Evolutionary conservation across 768 basidiomycete species (phyloP), one percentile per base, ranked within the genome.

Genomic region (Baorangia bicolor): DNA sequence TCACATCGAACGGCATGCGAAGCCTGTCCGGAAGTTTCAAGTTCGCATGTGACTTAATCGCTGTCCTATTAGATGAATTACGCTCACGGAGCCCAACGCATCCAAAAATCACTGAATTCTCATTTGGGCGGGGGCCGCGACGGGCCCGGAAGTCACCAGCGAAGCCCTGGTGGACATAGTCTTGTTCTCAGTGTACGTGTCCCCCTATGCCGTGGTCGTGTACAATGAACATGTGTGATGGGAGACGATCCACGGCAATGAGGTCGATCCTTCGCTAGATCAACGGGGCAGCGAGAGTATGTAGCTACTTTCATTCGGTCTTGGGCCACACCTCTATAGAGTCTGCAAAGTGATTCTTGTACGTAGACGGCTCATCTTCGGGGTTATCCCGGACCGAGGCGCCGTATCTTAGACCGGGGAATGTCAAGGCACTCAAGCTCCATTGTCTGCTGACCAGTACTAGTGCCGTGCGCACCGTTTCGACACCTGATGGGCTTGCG

Each of bases 371-470:
- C 38, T 39, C 12, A 39, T 39, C n/a, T 41, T 23, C 23, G 21
- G 21, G 21, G 39, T 23, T 21, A 13, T 14, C 8, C 21, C 41
- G 41, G 23, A 10, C 41, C 25, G 41, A 18, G 25, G 25, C 10
- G 16, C 23, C 16, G 21, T 21, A 16, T n/a, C n/a, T n/a, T n/a
- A n/a, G n/a, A n/a, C n/a, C n/a, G n/a, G n/a, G n/a, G n/a, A n/a
- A n/a, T n/a, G n/a, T n/a, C n/a, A n/a, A n/a, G 23, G 14, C 42
- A 27, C 35, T n/a, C 42, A 50, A 30, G 30, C 13, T 53, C 35
- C 16, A 33, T 27, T 27, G 35, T 47, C 60, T 39, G 60, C 49
- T 58, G 49, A 62, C 52, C 44, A 21, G 28, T 10, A 41, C 28
- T 18, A 28, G 13, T 28, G 21, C 43, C 30, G 39, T 20, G 28